Percentiles rank a stretch among this genome's conserved stretches.
phyloP scores from a whole-genome alignment of 257 asterid genomes.

The Fraxinus pennsylvanica region DNA sequence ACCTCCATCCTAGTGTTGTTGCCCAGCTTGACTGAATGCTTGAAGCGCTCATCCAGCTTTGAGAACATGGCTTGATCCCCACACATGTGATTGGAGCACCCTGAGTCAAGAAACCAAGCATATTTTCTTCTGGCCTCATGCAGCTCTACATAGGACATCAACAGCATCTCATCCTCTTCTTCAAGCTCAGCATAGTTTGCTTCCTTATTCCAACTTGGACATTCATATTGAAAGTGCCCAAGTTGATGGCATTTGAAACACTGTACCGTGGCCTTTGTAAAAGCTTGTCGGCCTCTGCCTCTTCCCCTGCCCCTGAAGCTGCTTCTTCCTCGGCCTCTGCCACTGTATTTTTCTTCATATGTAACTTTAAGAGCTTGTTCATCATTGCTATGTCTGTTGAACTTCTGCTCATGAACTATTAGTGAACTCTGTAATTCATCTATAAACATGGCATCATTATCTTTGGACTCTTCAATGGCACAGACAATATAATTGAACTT shows the following conservation, averaged over 20 bases:
- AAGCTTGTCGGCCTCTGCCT: not conserved
- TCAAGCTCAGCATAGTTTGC: conserved; percentile 4
- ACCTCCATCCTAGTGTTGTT: not conserved
- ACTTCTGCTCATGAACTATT: not conserved
- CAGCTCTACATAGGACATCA: not conserved
- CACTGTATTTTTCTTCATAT: not conserved
- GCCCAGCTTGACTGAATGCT: not conserved
- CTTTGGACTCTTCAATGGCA: not conserved
- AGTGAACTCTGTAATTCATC: not conserved
- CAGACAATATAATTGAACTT: not conserved
- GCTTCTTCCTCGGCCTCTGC: not conserved
- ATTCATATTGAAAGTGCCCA: not conserved
- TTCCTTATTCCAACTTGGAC: not conserved
- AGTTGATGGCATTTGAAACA: not conserved
- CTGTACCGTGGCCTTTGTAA: not conserved
- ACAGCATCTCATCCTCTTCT: not conserved
- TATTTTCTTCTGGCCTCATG: not conserved
- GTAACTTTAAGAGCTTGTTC: not conserved
- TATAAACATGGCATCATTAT: not conserved
- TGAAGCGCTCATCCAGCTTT: not conserved
- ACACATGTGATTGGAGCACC: conserved; percentile 5
- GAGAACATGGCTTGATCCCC: not conserved
- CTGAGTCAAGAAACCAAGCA: not conserved
- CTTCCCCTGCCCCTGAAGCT: not conserved
- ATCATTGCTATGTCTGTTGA: not conserved